Evolutionary conservation across 202 grass and related monocot genomes (phyloP).

Genomic region (Carex sylvatica): DNA sequence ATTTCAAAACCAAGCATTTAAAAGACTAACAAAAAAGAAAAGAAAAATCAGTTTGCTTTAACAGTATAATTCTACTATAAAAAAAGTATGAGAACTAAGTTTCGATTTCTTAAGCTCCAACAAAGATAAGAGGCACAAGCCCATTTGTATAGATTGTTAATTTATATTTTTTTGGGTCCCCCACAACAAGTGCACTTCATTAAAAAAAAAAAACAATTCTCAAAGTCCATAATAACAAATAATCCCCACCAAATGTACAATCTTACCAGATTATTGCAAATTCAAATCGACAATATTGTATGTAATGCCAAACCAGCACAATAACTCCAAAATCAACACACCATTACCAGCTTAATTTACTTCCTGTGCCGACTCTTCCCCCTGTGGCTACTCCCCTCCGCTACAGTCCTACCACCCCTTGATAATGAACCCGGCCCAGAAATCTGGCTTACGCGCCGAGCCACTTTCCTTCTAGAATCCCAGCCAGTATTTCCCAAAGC

Average conservation of each 20-base stretch:
- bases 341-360: background rate
- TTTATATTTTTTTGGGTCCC: background rate
- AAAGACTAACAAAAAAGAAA: background rate
- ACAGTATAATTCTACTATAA: background rate
- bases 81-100: background rate
- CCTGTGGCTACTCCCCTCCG: slow-evolving; percentile 33
- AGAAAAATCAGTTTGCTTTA: background rate
- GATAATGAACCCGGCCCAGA: slow-evolving; percentile 26
- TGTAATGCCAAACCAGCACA: background rate
- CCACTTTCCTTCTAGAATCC: slow-evolving; percentile 37
- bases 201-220: background rate
- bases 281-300: background rate
- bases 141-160: background rate
- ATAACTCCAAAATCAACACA: background rate
- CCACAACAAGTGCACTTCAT: background rate
- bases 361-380: slow-evolving; percentile 44
- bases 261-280: slow-evolving; percentile 11
- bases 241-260: slow-evolving; percentile 8
- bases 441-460: slow-evolving; percentile 37
- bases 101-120: background rate
- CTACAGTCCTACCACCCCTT: slow-evolving; percentile 20
- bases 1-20: background rate
- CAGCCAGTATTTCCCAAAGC: slow-evolving; percentile 57
- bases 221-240: background rate
- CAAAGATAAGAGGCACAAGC: background rate